Conservation (phyloP, 2,329 filamentous ascomycete genomes). For the Xylaria sp. region DNA sequence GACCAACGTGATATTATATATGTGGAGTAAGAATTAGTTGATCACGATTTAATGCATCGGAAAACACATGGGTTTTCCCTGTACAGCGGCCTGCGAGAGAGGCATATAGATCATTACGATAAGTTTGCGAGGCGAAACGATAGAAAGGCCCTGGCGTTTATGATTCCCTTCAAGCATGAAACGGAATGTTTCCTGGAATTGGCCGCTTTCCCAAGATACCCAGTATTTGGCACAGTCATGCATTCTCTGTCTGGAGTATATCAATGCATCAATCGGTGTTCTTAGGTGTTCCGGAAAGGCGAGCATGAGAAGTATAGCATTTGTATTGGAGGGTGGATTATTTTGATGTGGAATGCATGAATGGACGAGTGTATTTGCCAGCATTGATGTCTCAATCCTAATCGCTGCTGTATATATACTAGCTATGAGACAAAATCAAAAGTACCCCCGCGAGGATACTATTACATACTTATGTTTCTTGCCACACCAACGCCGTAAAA, state of each 20-base stretch:
- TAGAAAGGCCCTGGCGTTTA: constrained; percentile 31
- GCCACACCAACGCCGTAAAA: not conserved
- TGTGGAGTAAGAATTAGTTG: constrained; percentile 38
- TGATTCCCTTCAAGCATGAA: constrained; percentile 18
- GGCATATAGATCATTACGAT: constrained; percentile 19
- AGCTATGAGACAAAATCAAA: not conserved
- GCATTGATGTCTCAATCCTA: constrained; percentile 12
- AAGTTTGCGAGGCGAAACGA: constrained; percentile 15
- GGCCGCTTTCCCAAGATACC: constrained; percentile 42
- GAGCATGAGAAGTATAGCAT: not conserved
- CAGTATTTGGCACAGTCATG: constrained; percentile 31
- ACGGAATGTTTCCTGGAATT: constrained; percentile 21
- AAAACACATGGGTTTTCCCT: constrained; percentile 1
- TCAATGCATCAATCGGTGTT: constrained; percentile 40
- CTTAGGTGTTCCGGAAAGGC: constrained; percentile 14
- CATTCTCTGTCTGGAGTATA: constrained; percentile 24
- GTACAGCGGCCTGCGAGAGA: constrained; percentile 13
- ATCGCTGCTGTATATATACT: constrained; percentile 33
- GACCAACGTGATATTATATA: constrained; percentile 42
- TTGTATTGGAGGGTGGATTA: not conserved
- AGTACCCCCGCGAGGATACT: not conserved
- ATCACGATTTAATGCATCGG: not conserved
- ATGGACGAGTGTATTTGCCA: not conserved
- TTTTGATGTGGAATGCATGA: not conserved
- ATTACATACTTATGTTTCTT: constrained; percentile 1